Percentiles rank a stretch among this genome's conserved stretches.
Evolutionary conservation across 495 filamentous ascomycete genomes (phyloP).

Genomic region (Penicillium mononematosum): DNA sequence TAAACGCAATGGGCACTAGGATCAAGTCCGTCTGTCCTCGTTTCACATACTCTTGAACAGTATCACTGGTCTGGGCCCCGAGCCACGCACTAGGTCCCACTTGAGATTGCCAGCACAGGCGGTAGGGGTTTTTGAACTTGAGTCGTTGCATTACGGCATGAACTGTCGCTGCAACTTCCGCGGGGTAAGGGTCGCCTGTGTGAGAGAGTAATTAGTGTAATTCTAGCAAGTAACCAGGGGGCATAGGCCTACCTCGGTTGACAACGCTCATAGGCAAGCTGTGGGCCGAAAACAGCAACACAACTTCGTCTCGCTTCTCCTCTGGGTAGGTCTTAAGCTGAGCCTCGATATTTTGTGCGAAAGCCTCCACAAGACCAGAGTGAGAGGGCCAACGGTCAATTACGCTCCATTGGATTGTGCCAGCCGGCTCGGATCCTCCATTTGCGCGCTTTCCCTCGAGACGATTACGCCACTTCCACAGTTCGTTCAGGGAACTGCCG

Average conservation of each 20-base stretch:
- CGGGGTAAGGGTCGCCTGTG: conserved; percentile 88
- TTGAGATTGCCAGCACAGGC: conserved; percentile 97
- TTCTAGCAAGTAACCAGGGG: not conserved
- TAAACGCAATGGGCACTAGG: conserved; percentile 95
- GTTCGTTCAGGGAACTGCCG: conserved; percentile 90
- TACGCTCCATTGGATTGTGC: conserved; percentile 90
- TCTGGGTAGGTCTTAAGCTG: conserved; percentile 79
- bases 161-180: conserved; percentile 96
- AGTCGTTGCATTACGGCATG: conserved; percentile 93
- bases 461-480: conserved; percentile 93
- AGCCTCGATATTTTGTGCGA: conserved; percentile 85
- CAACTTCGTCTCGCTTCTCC: conserved; percentile 71
- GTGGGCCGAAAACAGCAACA: conserved; percentile 92
- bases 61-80: conserved; percentile 85
- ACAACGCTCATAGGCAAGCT: conserved; percentile 96
- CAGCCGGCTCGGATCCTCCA: conserved; percentile 50
- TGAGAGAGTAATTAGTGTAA: conserved; percentile 18
- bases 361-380: conserved; percentile 82
- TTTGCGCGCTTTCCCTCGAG: conserved; percentile 71
- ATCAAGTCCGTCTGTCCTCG: conserved; percentile 89
- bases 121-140: conserved; percentile 81
- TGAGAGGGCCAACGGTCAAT: conserved; percentile 97
- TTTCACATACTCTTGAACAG: conserved; percentile 83
- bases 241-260: conserved; percentile 64
- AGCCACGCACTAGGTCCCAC: conserved; percentile 95